Evolutionary conservation across 2,329 filamentous ascomycete species (phyloP).

Genomic region (Malbranchea zuffiana): DNA sequence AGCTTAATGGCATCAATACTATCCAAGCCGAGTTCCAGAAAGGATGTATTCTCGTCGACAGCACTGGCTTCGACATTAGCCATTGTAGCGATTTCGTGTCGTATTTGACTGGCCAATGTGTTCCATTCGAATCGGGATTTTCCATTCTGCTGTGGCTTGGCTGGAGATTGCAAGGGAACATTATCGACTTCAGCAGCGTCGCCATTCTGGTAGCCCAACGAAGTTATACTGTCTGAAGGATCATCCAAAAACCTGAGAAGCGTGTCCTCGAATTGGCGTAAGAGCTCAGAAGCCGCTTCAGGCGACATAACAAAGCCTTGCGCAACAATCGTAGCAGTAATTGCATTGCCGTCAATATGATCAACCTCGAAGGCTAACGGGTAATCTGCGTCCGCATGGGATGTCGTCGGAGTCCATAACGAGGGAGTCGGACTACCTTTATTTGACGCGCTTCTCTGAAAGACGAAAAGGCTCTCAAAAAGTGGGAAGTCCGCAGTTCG

Average conservation of each 20-base stretch:
- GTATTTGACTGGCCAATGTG: conserved; percentile 42
- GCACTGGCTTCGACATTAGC: conserved; percentile 42
- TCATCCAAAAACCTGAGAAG: conserved; percentile 29
- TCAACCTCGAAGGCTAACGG: conserved; percentile 67
- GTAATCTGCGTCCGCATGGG: conserved; percentile 50
- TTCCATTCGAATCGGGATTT: conserved; percentile 48
- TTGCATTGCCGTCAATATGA: conserved; percentile 30
- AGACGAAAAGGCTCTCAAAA: conserved; percentile 76
- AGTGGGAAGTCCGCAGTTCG: conserved; percentile 45
- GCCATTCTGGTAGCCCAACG: background rate
- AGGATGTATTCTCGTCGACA: conserved; percentile 50
- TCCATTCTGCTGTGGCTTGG: background rate
- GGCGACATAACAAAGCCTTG: conserved; percentile 37
- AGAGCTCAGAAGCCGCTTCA: conserved; percentile 28
- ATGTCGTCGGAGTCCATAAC: conserved; percentile 47
- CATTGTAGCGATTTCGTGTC: conserved; percentile 52
- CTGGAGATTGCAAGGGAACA: background rate
- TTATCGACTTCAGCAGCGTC: background rate
- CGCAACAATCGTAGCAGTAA: conserved; percentile 52
- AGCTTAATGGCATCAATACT: conserved; percentile 87
- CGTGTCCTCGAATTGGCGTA: conserved; percentile 34
- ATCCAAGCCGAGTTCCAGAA: conserved; percentile 77
- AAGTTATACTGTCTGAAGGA: conserved; percentile 14
- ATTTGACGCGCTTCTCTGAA: conserved; percentile 46
- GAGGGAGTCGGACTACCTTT: conserved; percentile 18